Percentiles rank a stretch among this genome's conserved stretches.
Conservation (phyloP, 2,329 filamentous ascomycete species). For the Malbranchea zuffiana region DNA sequence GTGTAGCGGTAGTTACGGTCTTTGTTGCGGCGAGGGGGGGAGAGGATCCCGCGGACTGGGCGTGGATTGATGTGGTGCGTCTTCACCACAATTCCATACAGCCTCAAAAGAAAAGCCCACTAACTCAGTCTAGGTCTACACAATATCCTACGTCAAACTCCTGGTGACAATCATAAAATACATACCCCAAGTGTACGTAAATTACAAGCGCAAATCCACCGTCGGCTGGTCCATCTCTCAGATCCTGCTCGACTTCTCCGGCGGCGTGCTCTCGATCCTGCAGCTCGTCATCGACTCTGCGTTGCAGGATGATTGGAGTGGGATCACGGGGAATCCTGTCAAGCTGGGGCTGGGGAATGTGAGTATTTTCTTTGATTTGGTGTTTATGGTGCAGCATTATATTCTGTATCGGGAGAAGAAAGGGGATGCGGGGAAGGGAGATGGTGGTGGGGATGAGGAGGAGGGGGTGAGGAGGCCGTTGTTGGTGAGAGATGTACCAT, state of each 20-base stretch:
- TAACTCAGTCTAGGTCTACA: constrained; percentile 41
- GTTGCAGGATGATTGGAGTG: constrained; percentile 76
- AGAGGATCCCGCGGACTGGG: constrained; percentile 43
- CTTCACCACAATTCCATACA: neutral
- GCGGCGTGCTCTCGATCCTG: constrained; percentile 67
- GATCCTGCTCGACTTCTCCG: constrained; percentile 72
- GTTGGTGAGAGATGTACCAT: too few species aligned
- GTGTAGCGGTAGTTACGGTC: constrained; percentile 25
- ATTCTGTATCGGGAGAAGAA: constrained; percentile 51
- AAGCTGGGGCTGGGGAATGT: constrained; percentile 82
- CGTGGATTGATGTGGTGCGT: constrained; percentile 54
- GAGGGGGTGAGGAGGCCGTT: constrained; percentile 1
- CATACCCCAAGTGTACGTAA: constrained; percentile 71
- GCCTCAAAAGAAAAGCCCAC: constrained; percentile 7
- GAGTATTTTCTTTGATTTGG: constrained; percentile 70
- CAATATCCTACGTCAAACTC: constrained; percentile 79
- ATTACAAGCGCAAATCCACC: constrained; percentile 76
- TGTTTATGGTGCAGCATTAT: constrained; percentile 87
- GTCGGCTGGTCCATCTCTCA: constrained; percentile 76
- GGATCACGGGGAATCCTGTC: constrained; percentile 79
- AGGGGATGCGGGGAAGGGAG: constrained; percentile 1
- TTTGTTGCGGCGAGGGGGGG: constrained; percentile 37
- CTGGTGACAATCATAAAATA: constrained; percentile 86
- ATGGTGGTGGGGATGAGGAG: constrained; percentile 3
- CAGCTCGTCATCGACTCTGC: constrained; percentile 81